These are phyloP conservation scores for Silene coronaria DNA, from an alignment of 179 eudicot species.

Conservation along the genomic window DNA sequence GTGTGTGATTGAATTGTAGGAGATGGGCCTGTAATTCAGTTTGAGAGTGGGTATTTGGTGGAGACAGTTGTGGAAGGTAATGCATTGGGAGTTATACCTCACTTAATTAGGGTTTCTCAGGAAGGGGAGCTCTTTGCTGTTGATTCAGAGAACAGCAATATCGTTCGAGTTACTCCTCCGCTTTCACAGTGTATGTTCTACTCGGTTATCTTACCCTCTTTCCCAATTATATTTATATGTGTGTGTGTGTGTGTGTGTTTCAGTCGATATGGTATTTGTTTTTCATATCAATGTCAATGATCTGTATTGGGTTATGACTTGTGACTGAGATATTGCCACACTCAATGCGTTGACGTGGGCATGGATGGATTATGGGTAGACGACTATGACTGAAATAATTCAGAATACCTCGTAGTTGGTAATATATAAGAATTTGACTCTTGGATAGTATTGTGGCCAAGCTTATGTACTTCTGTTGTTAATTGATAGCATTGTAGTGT, in stretches of 20 bases:
- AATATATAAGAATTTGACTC: neutral
- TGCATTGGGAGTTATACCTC: conserved; percentile 78
- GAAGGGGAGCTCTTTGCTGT: conserved; percentile 97
- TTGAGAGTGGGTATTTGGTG: conserved; percentile 84
- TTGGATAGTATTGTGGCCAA: conserved; percentile 3
- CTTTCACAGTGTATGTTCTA: conserved; percentile 73
- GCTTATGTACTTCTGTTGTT: neutral
- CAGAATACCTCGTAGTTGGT: neutral
- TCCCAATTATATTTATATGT: too few species aligned
- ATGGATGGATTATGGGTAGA: neutral
- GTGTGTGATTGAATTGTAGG: conserved; percentile 5
- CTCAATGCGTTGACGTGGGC: neutral
- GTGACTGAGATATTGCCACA: neutral
- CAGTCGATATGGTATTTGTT: neutral
- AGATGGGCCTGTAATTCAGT: conserved; percentile 82
- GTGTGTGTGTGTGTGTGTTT: neutral
- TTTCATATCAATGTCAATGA: neutral
- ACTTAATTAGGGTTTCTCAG: conserved; percentile 66
- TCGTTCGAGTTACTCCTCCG: conserved; percentile 86
- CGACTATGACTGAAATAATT: neutral
- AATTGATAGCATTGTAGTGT: neutral
- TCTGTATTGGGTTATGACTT: neutral
- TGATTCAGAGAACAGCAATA: conserved; percentile 77
- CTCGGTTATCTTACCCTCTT: neutral
- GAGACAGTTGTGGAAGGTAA: conserved; percentile 94